Conservation (phyloP, 129 eudicot species). For the Flaveria bidentis region DNA sequence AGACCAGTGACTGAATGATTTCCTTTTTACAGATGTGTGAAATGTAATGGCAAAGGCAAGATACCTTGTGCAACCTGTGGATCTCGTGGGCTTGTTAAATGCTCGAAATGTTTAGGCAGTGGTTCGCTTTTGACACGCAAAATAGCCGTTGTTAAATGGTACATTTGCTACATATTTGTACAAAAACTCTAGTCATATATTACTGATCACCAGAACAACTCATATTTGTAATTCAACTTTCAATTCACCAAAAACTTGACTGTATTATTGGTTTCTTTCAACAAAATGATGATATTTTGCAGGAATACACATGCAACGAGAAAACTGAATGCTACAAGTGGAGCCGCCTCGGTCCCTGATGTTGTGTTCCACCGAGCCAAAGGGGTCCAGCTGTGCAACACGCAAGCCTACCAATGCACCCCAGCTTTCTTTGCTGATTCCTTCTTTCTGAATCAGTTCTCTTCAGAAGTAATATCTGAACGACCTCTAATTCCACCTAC, state of each 20-base stretch:
- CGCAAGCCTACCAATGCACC: conserved; percentile 88
- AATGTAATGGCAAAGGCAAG: conserved; percentile 87
- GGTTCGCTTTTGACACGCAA: conserved; percentile 75
- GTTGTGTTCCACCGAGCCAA: conserved; percentile 94
- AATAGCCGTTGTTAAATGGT: conserved; percentile 79
- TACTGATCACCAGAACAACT: background rate
- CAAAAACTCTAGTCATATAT: background rate
- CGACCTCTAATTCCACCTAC: conserved; percentile 66
- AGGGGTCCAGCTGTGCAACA: conserved; percentile 90
- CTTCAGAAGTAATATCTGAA: conserved; percentile 91
- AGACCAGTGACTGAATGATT: background rate
- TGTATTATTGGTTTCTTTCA: background rate
- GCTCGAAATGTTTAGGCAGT: conserved; percentile 64
- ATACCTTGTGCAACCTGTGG: conserved; percentile 88
- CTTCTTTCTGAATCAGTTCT: conserved; percentile 78
- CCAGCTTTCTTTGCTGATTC: conserved; percentile 97
- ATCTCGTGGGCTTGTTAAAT: conserved; percentile 77
- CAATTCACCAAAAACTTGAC: background rate
- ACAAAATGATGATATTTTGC: background rate
- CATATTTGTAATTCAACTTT: background rate
- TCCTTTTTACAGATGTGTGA: conserved; percentile 59
- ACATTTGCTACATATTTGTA: background rate
- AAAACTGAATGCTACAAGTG: conserved; percentile 86
- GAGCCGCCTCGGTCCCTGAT: conserved; percentile 97
- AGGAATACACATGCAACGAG: conserved; percentile 81